These are phyloP conservation scores for Globisporangium acanthophoron DNA, from an alignment of 352 stramenopile genomes.

Conservation along the genomic window DNA sequence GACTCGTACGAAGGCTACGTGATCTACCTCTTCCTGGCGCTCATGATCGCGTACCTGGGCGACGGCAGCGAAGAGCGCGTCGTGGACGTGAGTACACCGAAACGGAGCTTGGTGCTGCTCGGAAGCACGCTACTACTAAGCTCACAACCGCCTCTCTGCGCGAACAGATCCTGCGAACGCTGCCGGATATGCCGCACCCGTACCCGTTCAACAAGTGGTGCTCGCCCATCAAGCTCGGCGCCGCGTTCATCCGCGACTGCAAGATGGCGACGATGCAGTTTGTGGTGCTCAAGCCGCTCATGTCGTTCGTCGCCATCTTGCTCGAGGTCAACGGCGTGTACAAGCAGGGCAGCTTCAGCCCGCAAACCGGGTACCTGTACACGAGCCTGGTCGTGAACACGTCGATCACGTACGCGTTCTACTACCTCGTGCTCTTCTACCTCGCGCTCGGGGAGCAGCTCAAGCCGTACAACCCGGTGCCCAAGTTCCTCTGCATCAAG, in stretches of 20 bases:
- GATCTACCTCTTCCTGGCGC: slow-evolving; percentile 96
- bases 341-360: slow-evolving; percentile 82
- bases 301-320: slow-evolving; percentile 85
- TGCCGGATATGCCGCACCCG: slow-evolving; percentile 69
- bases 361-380: slow-evolving; percentile 87
- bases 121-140: no score
- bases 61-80: slow-evolving; percentile 88
- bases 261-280: slow-evolving; percentile 96
- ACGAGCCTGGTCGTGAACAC: slow-evolving; percentile 93
- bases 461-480: slow-evolving; percentile 91
- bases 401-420: slow-evolving; percentile 96
- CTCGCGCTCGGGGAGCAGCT: slow-evolving; percentile 89
- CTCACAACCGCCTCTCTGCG: no score
- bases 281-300: slow-evolving; percentile 92
- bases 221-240: slow-evolving; percentile 70
- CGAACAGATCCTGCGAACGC: slow-evolving; percentile 31
- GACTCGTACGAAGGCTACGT: slow-evolving; percentile 98
- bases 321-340: slow-evolving; percentile 78
- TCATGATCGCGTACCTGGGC: slow-evolving; percentile 95
- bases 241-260: slow-evolving; percentile 90
- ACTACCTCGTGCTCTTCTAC: slow-evolving; percentile 97
- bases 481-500: slow-evolving; percentile 99
- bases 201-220: slow-evolving; percentile 69
- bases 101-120: not conserved
- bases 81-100: slow-evolving; percentile 21